These are phyloP conservation scores for Primulina huaijiensis DNA, from an alignment of 257 asterid species.

Conservation along the genomic window DNA sequence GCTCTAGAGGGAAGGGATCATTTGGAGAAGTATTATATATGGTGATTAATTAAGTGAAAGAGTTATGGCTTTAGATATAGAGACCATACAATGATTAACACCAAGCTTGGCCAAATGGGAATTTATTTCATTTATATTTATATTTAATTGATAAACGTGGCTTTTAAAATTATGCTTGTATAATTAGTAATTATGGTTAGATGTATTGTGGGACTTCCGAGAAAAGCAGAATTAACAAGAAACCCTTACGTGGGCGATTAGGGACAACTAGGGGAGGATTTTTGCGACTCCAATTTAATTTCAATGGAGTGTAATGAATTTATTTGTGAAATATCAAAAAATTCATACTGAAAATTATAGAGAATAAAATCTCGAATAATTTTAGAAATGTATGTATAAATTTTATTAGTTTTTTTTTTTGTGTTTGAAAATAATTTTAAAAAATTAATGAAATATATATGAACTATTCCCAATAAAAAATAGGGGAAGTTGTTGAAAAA, in stretches of 20 bases:
- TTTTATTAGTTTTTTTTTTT: too few relatives aligned
- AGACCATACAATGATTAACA: conserved; percentile 19
- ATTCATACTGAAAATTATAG: too few relatives aligned
- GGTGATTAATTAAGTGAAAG: conserved; percentile 11
- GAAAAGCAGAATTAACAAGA: background rate
- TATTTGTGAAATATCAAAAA: too few relatives aligned
- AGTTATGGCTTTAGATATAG: conserved; percentile 30
- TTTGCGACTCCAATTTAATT: background rate
- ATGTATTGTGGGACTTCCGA: background rate
- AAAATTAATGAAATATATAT: too few relatives aligned
- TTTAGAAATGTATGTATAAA: too few relatives aligned
- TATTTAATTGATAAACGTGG: conserved; percentile 29
- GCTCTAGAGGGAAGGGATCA: background rate
- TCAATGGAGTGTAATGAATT: background rate
- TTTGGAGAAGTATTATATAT: background rate
- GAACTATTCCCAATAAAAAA: too few relatives aligned
- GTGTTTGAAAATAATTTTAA: too few relatives aligned
- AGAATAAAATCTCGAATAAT: too few relatives aligned
- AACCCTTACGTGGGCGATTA: background rate
- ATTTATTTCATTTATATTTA: conserved; percentile 27
- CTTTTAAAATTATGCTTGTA: conserved; percentile 38
- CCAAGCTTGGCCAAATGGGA: conserved; percentile 39
- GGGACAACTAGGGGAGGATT: background rate
- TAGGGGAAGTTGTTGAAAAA: too few relatives aligned
- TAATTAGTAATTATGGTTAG: conserved; percentile 44